A percentile compares a stretch with the other conserved stretches of the same genome.
Conservation (phyloP, 148 eudicot species). For the Amaranthus palmeri region DNA sequence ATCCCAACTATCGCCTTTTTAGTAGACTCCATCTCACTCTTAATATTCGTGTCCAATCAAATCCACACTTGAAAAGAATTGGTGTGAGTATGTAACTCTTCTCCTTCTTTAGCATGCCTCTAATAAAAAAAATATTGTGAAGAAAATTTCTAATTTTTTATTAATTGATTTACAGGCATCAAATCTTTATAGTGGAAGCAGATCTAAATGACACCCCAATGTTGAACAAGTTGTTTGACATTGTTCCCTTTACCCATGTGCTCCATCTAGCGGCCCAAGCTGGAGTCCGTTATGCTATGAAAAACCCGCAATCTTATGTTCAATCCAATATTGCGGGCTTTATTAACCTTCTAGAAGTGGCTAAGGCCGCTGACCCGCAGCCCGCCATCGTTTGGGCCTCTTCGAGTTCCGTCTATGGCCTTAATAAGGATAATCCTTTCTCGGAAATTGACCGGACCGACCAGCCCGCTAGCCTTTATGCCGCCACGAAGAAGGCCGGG, state of each 20-base stretch:
- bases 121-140: no score
- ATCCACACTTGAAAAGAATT: no score
- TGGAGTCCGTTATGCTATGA: slow-evolving; percentile 93
- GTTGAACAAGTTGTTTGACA: slow-evolving; percentile 66
- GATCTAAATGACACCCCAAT: slow-evolving; percentile 74
- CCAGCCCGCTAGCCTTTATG: slow-evolving; percentile 84
- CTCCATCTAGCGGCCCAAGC: slow-evolving; percentile 95
- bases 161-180: slow-evolving; percentile 24
- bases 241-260: slow-evolving; percentile 76
- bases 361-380: slow-evolving; percentile 70
- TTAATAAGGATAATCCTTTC: slow-evolving; percentile 71
- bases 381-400: slow-evolving; percentile 96
- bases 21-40: no score
- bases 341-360: slow-evolving; percentile 63
- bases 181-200: slow-evolving; percentile 74
- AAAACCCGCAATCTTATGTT: slow-evolving; percentile 80
- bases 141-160: neutral
- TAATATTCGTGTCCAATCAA: no score
- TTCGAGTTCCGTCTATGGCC: slow-evolving; percentile 83
- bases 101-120: no score
- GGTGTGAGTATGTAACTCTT: no score
- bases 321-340: slow-evolving; percentile 80
- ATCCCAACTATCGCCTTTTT: no score
- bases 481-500: slow-evolving; percentile 94
- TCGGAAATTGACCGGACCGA: slow-evolving; percentile 76